Percentiles rank a stretch among this genome's conserved stretches.
These are phyloP conservation scores for Prosopis cineraria DNA, from an alignment of 306 rosid species.

Conservation along the genomic window DNA sequence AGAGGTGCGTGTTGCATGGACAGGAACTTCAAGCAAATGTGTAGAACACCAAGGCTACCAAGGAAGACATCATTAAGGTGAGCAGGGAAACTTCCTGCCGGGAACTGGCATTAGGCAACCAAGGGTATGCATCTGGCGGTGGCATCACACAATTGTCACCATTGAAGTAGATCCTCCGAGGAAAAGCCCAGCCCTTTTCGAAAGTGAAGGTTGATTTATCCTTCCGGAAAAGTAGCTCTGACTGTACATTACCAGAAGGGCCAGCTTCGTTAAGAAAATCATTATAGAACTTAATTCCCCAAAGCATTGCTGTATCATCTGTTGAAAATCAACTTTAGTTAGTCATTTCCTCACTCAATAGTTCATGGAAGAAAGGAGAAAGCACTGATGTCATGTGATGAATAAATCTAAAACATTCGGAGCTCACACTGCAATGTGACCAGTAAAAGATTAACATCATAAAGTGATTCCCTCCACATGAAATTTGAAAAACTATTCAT, in stretches of 20 bases:
- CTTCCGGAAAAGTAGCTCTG: slow-evolving; percentile 78
- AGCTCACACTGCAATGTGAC: slow-evolving; percentile 16
- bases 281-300: slow-evolving; percentile 88
- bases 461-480: background rate
- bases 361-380: background rate
- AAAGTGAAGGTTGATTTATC: slow-evolving; percentile 70
- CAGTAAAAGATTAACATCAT: slow-evolving; percentile 4
- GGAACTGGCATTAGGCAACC: slow-evolving; percentile 66
- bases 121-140: slow-evolving; percentile 83
- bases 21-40: slow-evolving; percentile 38
- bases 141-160: slow-evolving; percentile 97
- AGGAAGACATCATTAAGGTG: slow-evolving; percentile 40
- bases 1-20: background rate
- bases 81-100: slow-evolving; percentile 42
- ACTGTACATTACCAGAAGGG: slow-evolving; percentile 75
- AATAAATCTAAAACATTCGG: background rate
- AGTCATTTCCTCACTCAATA: slow-evolving; percentile 8
- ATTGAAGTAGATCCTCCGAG: slow-evolving; percentile 82
- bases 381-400: background rate
- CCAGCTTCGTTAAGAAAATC: slow-evolving; percentile 88
- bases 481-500: slow-evolving; percentile 2
- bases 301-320: slow-evolving; percentile 95
- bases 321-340: slow-evolving; percentile 42
- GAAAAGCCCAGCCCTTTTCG: slow-evolving; percentile 94
- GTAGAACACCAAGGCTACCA: slow-evolving; percentile 43